Base-by-base conservation (phyloP, 2,329 filamentous ascomycete species). In the Cladorrhinum sp. region DNA sequence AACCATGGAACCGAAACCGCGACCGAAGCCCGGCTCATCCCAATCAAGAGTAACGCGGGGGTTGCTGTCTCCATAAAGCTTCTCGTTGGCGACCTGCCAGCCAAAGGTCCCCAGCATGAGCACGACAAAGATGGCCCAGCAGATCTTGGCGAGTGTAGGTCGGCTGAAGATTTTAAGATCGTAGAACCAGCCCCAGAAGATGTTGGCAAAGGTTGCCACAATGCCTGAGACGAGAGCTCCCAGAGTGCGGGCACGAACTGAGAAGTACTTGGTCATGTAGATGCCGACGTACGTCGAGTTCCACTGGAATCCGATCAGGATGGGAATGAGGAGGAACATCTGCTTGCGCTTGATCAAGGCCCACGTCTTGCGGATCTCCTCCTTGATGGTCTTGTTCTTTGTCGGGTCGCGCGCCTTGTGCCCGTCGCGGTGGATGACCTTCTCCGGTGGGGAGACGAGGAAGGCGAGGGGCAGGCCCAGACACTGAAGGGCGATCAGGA, bases 191-290 rank as follows among this genome's bases (percentile, higher is more conserved):
- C 79, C 79, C 78, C 77, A 81, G 54, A 80, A 75, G 12, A 80
- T 71, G 60, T 81, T 80, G 27, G 78, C 78, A 16, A 70, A 67
- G 0, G 77, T 75, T 0, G 79, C 79, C 1, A 73, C 77, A 23
- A 82, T 68, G 5, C 79, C 78, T 0, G 79, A 79, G 0, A 74
- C 74, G 48, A 82, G 64, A 0, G 78, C 75, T 0, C 76, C 77
- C 1, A 83, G 70, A 1, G 79, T 77, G 2, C 80, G 71, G 0
- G 79, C 71, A 1, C 80, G 75, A 2, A 82, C 80, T 2, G 78
- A 80, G 64, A 82, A 82, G 70, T 82, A 82, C 24, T 75, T 78
- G 9, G 80, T 78, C 16, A 82, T 73, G 65, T 83, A 83, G 18
- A 81, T 81, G 6, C 80, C 78, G 22, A 80, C 71, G 24, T 83